Conservation (phyloP, 768 basidiomycete genomes). For the Mycena kentingensis region DNA sequence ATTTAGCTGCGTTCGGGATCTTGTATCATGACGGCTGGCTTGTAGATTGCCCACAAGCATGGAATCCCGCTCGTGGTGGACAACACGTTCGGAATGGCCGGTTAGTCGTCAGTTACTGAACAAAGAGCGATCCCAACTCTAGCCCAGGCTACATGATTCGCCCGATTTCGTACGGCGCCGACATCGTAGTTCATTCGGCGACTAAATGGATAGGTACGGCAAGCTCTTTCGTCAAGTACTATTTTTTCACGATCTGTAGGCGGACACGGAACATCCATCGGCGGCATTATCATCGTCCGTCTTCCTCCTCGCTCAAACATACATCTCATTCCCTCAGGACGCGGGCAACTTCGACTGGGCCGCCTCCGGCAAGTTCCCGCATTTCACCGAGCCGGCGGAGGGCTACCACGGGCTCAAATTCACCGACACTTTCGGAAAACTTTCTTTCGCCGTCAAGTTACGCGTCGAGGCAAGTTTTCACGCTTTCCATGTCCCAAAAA, state of each 20-base stretch:
- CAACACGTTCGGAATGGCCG: constrained; percentile 78
- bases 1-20: neutral
- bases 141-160: constrained; percentile 57
- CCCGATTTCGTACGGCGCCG: constrained; percentile 75
- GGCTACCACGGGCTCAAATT: constrained; percentile 76
- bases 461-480: constrained; percentile 44
- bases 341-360: constrained; percentile 73
- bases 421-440: constrained; percentile 62
- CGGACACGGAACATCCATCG: neutral
- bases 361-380: constrained; percentile 67
- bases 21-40: neutral
- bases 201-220: constrained; percentile 89
- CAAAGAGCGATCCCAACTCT: too few species aligned
- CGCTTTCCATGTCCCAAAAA: neutral
- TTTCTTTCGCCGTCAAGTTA: constrained; percentile 69
- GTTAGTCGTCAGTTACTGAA: too few species aligned
- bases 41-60: constrained; percentile 67
- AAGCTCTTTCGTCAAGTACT: too few species aligned
- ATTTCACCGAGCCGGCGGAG: constrained; percentile 72
- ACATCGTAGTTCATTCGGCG: constrained; percentile 76
- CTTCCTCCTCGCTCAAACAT: too few species aligned
- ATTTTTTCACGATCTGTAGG: too few species aligned
- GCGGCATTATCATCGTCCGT: neutral
- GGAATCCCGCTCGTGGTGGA: constrained; percentile 80
- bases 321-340: neutral